phyloP scores from a whole-genome alignment of 768 basidiomycete species.

The Pulveroboletus sp. region DNA sequence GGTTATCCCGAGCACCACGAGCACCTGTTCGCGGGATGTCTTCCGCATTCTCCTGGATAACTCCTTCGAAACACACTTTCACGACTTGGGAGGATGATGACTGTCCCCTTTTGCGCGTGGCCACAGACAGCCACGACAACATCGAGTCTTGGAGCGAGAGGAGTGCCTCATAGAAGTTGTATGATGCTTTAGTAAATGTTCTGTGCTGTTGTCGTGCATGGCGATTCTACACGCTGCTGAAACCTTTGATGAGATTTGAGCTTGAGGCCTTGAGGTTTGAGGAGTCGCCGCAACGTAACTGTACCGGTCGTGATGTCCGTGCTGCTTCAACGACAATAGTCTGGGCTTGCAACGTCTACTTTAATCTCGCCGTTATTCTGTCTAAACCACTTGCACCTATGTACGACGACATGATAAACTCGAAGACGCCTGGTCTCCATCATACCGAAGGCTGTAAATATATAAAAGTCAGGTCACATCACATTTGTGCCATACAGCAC shows the following conservation, averaged over 20 bases:
- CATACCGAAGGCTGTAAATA: no score
- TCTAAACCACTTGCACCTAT: no score
- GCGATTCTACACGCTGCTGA: neutral
- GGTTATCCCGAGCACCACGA: neutral
- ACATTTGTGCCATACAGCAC: no score
- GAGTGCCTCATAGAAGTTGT: neutral
- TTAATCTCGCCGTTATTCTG: no score
- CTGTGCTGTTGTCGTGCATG: slow-evolving; percentile 14
- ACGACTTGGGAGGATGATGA: slow-evolving; percentile 4
- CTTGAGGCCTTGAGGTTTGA: no score
- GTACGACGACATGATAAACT: no score
- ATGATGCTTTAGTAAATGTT: slow-evolving; percentile 6
- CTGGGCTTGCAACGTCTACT: no score
- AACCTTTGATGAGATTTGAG: neutral
- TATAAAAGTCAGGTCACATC: no score
- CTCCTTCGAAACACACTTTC: slow-evolving; percentile 12
- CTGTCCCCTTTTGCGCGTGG: slow-evolving; percentile 3
- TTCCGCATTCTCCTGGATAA: slow-evolving; percentile 29
- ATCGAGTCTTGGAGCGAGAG: slow-evolving; percentile 37
- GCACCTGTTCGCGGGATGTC: slow-evolving; percentile 15
- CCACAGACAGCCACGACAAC: slow-evolving; percentile 25
- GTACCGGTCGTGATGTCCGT: no score
- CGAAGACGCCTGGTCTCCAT: no score
- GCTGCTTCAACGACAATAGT: no score
- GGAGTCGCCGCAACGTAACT: no score